A percentile compares a stretch with the other conserved stretches of the same genome.
Evolutionary conservation across 2,329 filamentous ascomycete species (phyloP).

Genomic region (Macrophomina pseudophaseolina): DNA sequence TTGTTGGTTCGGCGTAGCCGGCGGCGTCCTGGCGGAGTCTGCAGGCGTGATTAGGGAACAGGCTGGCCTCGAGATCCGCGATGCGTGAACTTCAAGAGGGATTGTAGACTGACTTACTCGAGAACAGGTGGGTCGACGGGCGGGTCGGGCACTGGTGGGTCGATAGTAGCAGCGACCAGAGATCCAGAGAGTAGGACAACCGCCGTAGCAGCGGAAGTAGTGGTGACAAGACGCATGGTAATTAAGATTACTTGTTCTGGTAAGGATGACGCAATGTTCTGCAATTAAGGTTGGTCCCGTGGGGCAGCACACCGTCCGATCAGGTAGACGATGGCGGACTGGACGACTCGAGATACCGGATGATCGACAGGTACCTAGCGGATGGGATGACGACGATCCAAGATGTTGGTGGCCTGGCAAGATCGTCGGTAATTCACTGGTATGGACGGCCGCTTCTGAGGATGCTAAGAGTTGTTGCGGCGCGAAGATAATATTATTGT

Average conservation of each 20-base stretch:
- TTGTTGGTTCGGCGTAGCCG: too few relatives aligned
- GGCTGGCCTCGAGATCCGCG: too few relatives aligned
- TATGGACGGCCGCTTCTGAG: background rate
- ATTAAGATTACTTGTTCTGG: background rate
- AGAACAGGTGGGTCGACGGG: background rate
- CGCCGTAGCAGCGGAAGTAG: background rate
- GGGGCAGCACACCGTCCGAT: too few relatives aligned
- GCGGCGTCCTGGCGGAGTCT: constrained; percentile 10
- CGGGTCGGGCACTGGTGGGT: background rate
- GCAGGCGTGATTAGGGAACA: background rate
- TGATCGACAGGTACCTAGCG: background rate
- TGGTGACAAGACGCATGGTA: background rate
- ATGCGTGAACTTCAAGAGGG: too few relatives aligned
- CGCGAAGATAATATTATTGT: background rate
- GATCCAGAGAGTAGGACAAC: background rate
- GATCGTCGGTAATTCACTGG: background rate
- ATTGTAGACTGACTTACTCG: background rate
- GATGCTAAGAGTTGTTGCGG: background rate
- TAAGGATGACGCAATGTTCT: too few relatives aligned
- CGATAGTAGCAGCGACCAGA: background rate
- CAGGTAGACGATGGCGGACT: too few relatives aligned
- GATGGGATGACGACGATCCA: background rate
- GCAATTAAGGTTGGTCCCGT: too few relatives aligned
- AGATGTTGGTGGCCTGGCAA: background rate
- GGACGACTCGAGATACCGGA: too few relatives aligned